Percentiles rank a stretch among this genome's conserved stretches.
Conservation (phyloP, 2,329 filamentous ascomycete species). For the Fusarium temperatum region DNA sequence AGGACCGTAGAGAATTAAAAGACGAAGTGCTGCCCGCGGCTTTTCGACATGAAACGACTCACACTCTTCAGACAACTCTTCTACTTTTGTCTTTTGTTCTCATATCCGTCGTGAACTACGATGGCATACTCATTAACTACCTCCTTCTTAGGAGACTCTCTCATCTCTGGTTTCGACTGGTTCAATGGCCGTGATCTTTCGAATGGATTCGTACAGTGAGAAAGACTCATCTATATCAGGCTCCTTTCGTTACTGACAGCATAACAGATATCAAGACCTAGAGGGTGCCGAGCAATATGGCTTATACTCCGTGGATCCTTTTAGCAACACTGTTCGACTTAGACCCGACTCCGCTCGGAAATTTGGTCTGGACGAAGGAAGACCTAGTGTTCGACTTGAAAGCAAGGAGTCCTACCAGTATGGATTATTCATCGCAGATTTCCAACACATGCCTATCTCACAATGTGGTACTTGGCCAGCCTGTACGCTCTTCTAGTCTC, state of each 20-base stretch:
- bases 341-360: slow-evolving; percentile 55
- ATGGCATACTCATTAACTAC: slow-evolving; percentile 55
- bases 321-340: slow-evolving; percentile 54
- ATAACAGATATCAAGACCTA: slow-evolving; percentile 54
- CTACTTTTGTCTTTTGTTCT: slow-evolving; percentile 8
- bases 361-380: slow-evolving; percentile 52
- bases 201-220: slow-evolving; percentile 73
- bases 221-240: slow-evolving; percentile 42
- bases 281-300: slow-evolving; percentile 50
- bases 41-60: slow-evolving; percentile 4
- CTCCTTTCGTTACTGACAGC: slow-evolving; percentile 10
- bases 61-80: slow-evolving; percentile 3
- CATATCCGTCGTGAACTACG: slow-evolving; percentile 9
- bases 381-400: slow-evolving; percentile 71
- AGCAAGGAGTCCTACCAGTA: slow-evolving; percentile 71
- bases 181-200: slow-evolving; percentile 67
- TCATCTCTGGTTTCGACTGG: slow-evolving; percentile 61
- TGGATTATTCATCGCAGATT: slow-evolving; percentile 76
- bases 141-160: slow-evolving; percentile 54
- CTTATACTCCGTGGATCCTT: slow-evolving; percentile 54
- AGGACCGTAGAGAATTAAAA: slow-evolving; percentile 34
- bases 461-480: slow-evolving; percentile 79
- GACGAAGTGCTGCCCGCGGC: slow-evolving; percentile 10
- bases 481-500: slow-evolving; percentile 54
- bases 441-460: slow-evolving; percentile 76